Evolutionary conservation across 768 basidiomycete genomes (phyloP).

Genomic region (Cystofilobasidium macerans): DNA sequence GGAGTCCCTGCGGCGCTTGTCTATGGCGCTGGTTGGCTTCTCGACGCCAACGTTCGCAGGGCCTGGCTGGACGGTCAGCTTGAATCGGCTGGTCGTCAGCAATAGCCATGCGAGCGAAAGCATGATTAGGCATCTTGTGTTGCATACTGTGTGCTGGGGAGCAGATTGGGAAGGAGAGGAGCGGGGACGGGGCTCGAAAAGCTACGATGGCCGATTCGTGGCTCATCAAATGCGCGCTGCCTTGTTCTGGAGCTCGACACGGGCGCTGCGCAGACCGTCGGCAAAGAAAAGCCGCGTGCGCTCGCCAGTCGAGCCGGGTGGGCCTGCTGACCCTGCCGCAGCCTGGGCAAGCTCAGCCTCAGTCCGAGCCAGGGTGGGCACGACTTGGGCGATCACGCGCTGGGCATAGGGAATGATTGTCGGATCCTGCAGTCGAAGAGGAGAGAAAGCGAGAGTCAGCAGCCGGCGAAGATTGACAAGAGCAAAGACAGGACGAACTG

Average conservation of each 20-base stretch:
- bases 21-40: too few relatives aligned
- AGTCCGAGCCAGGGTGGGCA: slow-evolving; percentile 5
- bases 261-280: neutral
- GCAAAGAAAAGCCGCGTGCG: neutral
- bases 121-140: too few relatives aligned
- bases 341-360: neutral
- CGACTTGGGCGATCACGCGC: slow-evolving; percentile 10
- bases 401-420: slow-evolving; percentile 9
- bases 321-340: neutral
- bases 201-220: too few relatives aligned
- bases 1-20: too few relatives aligned
- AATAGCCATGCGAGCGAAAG: too few relatives aligned
- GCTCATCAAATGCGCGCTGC: too few relatives aligned
- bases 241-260: neutral
- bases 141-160: too few relatives aligned
- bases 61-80: too few relatives aligned
- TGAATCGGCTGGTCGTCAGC: too few relatives aligned
- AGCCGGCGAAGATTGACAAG: neutral
- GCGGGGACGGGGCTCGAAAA: too few relatives aligned
- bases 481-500: neutral
- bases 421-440: neutral
- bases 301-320: neutral
- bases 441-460: neutral
- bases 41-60: too few relatives aligned
- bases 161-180: too few relatives aligned